A percentile compares a stretch with the other conserved stretches of the same genome.
These are phyloP conservation scores for Iris pallida DNA, from an alignment of 116 monocot species.

Conservation along the genomic window DNA sequence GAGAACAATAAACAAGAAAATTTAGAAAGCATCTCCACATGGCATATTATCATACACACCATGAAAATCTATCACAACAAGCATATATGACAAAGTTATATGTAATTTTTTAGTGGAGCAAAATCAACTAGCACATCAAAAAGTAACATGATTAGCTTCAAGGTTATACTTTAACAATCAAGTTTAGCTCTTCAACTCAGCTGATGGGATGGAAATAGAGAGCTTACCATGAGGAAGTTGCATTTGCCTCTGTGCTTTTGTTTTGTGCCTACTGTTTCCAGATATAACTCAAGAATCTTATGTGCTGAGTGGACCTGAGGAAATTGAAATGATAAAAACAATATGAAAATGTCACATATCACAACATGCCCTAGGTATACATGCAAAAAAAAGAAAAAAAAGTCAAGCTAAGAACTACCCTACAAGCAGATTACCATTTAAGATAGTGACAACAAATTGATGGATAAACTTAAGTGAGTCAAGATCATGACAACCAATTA, in stretches of 20 bases:
- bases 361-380: not conserved
- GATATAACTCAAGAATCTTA: slow-evolving; percentile 89
- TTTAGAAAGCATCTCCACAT: not conserved
- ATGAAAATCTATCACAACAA: not conserved
- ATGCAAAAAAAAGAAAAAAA: not conserved
- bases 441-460: too few species aligned
- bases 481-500: too few species aligned
- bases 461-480: too few species aligned
- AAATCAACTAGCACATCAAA: too few species aligned
- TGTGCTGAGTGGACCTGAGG: slow-evolving; percentile 91
- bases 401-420: too few species aligned
- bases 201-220: not conserved
- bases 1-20: not conserved
- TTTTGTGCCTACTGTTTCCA: slow-evolving; percentile 95
- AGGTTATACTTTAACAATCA: too few species aligned
- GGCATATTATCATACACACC: not conserved
- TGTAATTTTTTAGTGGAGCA: too few species aligned
- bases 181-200: too few species aligned
- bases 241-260: slow-evolving; percentile 98
- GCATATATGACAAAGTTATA: too few species aligned
- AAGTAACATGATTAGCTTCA: too few species aligned
- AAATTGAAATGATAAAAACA: slow-evolving; percentile 14
- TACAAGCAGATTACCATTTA: too few species aligned
- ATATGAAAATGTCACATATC: not conserved
- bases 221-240: slow-evolving; percentile 87